Evolutionary conservation across 352 stramenopile genomes (phyloP).

Genomic region (Pythium scleroteichum): DNA sequence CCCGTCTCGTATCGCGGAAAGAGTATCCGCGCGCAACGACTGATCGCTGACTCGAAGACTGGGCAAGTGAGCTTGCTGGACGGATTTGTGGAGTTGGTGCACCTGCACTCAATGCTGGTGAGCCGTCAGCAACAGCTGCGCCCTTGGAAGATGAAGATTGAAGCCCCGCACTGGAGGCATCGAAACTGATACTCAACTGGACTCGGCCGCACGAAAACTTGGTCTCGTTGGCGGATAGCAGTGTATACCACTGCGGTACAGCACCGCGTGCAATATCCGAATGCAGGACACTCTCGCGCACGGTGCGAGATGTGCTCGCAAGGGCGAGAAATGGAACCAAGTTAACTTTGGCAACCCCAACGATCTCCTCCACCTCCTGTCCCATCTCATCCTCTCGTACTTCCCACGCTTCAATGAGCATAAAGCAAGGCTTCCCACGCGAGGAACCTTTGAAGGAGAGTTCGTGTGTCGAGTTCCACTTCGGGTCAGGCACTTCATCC

Average conservation of each 20-base stretch:
- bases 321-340: conserved; percentile 85
- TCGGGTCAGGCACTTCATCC: conserved; percentile 58
- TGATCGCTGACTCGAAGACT: conserved; percentile 60
- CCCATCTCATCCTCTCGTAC: conserved; percentile 43
- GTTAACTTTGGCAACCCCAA: conserved; percentile 87
- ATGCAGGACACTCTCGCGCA: conserved; percentile 82
- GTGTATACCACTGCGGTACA: conserved; percentile 86
- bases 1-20: conserved; percentile 80
- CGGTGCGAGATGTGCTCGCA: conserved; percentile 76
- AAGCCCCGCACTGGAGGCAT: conserved; percentile 34
- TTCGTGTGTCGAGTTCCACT: conserved; percentile 83
- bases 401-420: conserved; percentile 87
- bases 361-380: conserved; percentile 56
- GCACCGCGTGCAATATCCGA: conserved; percentile 80
- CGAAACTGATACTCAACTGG: conserved; percentile 87
- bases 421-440: conserved; percentile 81
- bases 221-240: conserved; percentile 80
- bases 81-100: conserved; percentile 58
- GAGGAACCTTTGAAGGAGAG: conserved; percentile 71
- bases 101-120: conserved; percentile 46
- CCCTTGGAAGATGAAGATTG: conserved; percentile 10
- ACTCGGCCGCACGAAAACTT: conserved; percentile 85
- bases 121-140: conserved; percentile 10
- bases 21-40: conserved; percentile 73
- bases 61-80: conserved; percentile 34